A percentile compares a stretch with the other conserved stretches of the same genome.
Conservation (phyloP, 805 yeast genomes). For the Candida saitoana region DNA sequence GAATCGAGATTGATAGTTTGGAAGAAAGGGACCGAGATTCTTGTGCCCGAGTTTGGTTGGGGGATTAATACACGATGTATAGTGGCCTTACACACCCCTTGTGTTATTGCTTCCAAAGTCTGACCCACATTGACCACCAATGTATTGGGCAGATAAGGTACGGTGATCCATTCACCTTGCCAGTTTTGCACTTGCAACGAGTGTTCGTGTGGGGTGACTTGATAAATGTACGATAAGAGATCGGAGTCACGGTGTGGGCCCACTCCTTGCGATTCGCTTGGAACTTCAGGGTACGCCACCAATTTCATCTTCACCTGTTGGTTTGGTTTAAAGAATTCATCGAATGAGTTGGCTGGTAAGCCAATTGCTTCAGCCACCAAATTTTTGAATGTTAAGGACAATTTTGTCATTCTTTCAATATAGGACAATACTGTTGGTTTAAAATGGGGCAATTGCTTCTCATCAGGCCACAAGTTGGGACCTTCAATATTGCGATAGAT, state of each 20-base stretch:
- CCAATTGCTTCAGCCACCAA: slow-evolving; percentile 57
- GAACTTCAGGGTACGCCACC: slow-evolving; percentile 52
- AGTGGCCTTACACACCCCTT: slow-evolving; percentile 57
- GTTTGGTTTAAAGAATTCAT: slow-evolving; percentile 46
- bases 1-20: slow-evolving; percentile 43
- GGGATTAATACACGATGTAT: slow-evolving; percentile 53
- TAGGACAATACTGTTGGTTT: slow-evolving; percentile 38
- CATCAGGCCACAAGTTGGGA: slow-evolving; percentile 53
- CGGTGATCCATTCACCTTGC: slow-evolving; percentile 55
- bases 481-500: slow-evolving; percentile 51
- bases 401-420: slow-evolving; percentile 41
- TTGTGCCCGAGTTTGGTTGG: slow-evolving; percentile 30
- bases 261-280: slow-evolving; percentile 48
- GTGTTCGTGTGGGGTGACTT: slow-evolving; percentile 45
- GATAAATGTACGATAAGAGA: slow-evolving; percentile 55
- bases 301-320: slow-evolving; percentile 53
- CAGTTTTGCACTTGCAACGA: slow-evolving; percentile 55
- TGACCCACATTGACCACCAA: slow-evolving; percentile 60
- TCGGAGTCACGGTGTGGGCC: slow-evolving; percentile 71
- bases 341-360: slow-evolving; percentile 41
- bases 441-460: slow-evolving; percentile 39
- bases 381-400: slow-evolving; percentile 39
- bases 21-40: slow-evolving; percentile 47
- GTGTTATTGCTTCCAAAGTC: slow-evolving; percentile 56
- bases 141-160: slow-evolving; percentile 44